Base-by-base conservation (phyloP, 1,284 basidiomycete species). In the Coniferiporia weirii region DNA sequence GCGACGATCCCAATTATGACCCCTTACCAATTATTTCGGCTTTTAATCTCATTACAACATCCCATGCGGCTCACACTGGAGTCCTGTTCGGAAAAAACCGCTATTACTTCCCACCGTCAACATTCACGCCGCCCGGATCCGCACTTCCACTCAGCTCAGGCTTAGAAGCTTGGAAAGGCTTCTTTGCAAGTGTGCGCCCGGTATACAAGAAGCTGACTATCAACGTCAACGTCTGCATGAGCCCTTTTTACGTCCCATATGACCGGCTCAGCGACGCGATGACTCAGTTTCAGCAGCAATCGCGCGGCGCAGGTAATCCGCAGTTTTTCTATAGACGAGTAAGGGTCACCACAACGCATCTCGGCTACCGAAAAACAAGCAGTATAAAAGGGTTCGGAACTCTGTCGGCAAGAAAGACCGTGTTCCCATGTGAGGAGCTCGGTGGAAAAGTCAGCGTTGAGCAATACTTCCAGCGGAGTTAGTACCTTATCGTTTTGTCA, bases 171-270 rank as follows among this genome's bases (percentile, higher is more conserved):
- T 77, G 78, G 67, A 78, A 82, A 66, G 88, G 88, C 0, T 90
- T 85, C 67, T 90, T 81, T 69, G 75, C 82, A 56, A 89, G 86
- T 0, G 77, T 85, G 3, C 78, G 88, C 0, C 84, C 85, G 0
- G 76, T 79, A 9, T 83, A 78, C 71, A 84, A 85, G 59, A 77
- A 84, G 56, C 72, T 90, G 1, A 81, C 86, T 79, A 81, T 91
- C 52, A 91, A 91, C 66, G 79, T 91, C 27, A 88, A 88, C 62
- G 80, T 83, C 15, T 88, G 85, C 68, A 87, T 86, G 80, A 81
- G 85, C 0, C 86, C 87, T 0, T 91, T 91, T 67, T 80, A 88
- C 62, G 70, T 74, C 5, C 79, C 84, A 17, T n/a, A 52, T 0
- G 83, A 84, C 0, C 86, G 83, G 56, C 74, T 90, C 3, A 82